Evolutionary conservation across 192 early-diverging fungal species (phyloP).

Genomic region (Coemansia sp.): DNA sequence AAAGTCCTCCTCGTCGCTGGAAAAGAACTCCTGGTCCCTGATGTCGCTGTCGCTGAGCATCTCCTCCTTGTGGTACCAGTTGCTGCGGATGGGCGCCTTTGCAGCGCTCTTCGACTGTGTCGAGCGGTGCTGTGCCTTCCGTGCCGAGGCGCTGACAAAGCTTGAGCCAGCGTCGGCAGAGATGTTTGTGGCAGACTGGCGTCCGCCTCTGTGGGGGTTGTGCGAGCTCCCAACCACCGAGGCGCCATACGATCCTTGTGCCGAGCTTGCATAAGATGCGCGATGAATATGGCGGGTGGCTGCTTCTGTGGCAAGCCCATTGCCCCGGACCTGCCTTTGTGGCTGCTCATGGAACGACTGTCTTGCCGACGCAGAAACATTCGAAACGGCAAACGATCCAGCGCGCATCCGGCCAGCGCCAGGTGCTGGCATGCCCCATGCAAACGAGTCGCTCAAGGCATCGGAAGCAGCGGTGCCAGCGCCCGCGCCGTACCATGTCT

Average conservation of each 20-base stretch:
- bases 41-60: slow-evolving; percentile 46
- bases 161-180: slow-evolving; percentile 33
- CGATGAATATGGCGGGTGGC: slow-evolving; percentile 26
- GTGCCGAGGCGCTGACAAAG: slow-evolving; percentile 29
- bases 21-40: slow-evolving; percentile 45
- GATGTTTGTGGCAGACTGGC: slow-evolving; percentile 9
- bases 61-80: slow-evolving; percentile 47
- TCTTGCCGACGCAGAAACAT: slow-evolving; percentile 2
- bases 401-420: slow-evolving; percentile 26
- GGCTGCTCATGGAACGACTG: slow-evolving; percentile 14
- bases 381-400: slow-evolving; percentile 27
- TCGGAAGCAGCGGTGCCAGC: slow-evolving; percentile 7
- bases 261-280: slow-evolving; percentile 39
- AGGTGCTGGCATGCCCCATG: slow-evolving; percentile 26
- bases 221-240: slow-evolving; percentile 34
- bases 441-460: slow-evolving; percentile 39
- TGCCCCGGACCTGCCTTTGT: slow-evolving; percentile 14
- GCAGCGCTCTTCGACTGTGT: slow-evolving; percentile 18
- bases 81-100: slow-evolving; percentile 47
- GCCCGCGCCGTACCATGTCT: slow-evolving; percentile 18
- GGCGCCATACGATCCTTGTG: slow-evolving; percentile 18
- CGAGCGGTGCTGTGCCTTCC: slow-evolving; percentile 21
- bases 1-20: slow-evolving; percentile 55
- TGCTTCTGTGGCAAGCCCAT: slow-evolving; percentile 20
- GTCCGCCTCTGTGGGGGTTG: slow-evolving; percentile 9